Base-by-base conservation (phyloP, 2,329 filamentous ascomycete species). In the Daldinia sp. region DNA sequence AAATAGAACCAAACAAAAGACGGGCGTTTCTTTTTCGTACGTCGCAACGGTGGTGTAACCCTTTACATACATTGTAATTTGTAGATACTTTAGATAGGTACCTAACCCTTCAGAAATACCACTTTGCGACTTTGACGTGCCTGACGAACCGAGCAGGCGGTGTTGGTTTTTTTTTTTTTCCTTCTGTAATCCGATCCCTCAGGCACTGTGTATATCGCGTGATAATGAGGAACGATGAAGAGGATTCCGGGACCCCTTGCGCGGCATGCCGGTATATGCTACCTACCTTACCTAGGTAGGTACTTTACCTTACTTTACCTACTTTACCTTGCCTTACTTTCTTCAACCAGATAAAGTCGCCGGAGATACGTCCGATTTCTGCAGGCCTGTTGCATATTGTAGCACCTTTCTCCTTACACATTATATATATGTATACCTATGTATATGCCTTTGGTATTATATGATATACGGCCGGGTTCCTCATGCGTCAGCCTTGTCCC, bases 101-200 rank as follows among this genome's bases (percentile, higher is more conserved):
- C 20, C 20, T 23, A 23, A 23, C 20, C 20, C 20, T 23, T 23
- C 20, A 23, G 2, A 23, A 23, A 23, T 23, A 23, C 20, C 20
- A 23, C 39, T 42, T 42, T 69, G 51, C 39, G 35, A 58, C 37
- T 42, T 37, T 23, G 28, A 67, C 61, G 64, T 67, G 61, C 68
- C 68, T 68, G 61, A 60, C 58, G 61, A 65, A 63, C 68, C 68
- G 39, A 57, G 60, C 50, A 30, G 61, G 51, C 56, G 68, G 65
- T 41, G 46, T 30, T 23, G 30, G 30, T 53, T 33, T 2, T 33
- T 33, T 33, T 33, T 33, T 33, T 33, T 33, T 33, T 33, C 4
- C 4, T 33, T 33, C 4, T 33, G 2, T 33, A 61, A 67, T 61
- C 67, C 63, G 51, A 67, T 55, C 50, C 30, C 30, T 67, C 63